phyloP scores from a whole-genome alignment of 768 basidiomycete species.

The Serpula lacrymans region DNA sequence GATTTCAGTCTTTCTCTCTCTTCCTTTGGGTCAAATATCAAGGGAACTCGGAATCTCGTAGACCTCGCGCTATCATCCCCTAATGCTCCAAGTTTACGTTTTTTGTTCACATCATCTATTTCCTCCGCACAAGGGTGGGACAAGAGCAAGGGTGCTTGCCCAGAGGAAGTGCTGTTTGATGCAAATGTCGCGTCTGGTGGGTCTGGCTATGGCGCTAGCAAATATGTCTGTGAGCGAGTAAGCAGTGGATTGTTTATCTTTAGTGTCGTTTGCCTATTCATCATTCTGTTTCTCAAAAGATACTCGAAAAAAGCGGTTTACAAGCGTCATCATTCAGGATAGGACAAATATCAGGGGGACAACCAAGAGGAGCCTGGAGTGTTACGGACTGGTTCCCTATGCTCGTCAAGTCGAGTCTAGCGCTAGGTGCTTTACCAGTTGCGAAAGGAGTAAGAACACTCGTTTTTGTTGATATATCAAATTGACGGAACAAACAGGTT shows the following conservation, averaged over 20 bases:
- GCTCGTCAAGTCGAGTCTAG: constrained; percentile 33
- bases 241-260: constrained; percentile 6
- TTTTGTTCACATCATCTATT: constrained; percentile 41
- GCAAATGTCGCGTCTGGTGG: constrained; percentile 32
- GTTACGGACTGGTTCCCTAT: constrained; percentile 46
- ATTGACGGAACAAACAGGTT: constrained; percentile 16
- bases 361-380: constrained; percentile 39
- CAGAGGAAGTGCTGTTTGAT: constrained; percentile 32
- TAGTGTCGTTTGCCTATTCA: not conserved
- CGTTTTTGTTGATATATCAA: not conserved
- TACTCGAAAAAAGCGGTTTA: constrained; percentile 37
- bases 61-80: constrained; percentile 29
- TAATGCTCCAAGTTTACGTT: constrained; percentile 23
- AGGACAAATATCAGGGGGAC: constrained; percentile 44
- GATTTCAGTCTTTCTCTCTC: constrained; percentile 39
- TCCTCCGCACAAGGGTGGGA: constrained; percentile 31
- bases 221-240: constrained; percentile 40
- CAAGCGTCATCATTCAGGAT: constrained; percentile 37
- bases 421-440: constrained; percentile 24
- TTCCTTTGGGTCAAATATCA: constrained; percentile 42
- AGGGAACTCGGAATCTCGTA: constrained; percentile 33
- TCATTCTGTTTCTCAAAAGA: constrained; percentile 13
- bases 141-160: constrained; percentile 24
- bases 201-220: constrained; percentile 45
- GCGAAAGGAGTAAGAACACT: constrained; percentile 28